Conservation (phyloP, 176 grass and related monocot species). For the Cenchrus americanus region DNA sequence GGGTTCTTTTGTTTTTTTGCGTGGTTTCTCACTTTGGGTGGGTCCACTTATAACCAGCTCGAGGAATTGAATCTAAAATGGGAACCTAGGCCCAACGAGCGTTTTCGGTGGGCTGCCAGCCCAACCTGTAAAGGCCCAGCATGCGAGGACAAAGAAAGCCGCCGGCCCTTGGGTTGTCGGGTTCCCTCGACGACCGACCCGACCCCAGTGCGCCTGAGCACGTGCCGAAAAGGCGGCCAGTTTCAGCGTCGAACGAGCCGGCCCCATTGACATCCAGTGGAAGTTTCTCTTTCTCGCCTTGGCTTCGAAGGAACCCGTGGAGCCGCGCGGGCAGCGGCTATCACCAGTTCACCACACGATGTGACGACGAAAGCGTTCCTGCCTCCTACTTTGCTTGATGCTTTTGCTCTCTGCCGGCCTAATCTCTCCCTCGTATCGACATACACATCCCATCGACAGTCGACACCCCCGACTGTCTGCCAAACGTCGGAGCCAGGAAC, state of each 20-base stretch:
- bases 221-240: not conserved
- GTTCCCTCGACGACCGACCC: too few relatives aligned
- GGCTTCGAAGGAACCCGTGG: conserved; percentile 13
- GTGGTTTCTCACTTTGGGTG: not conserved
- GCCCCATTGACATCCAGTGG: too few relatives aligned
- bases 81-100: not conserved
- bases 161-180: too few relatives aligned
- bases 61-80: not conserved
- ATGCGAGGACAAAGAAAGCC: not conserved
- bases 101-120: not conserved
- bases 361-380: not conserved
- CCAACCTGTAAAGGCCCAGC: not conserved
- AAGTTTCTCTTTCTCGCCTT: conserved; percentile 12
- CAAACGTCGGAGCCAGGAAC: not conserved
- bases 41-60: not conserved
- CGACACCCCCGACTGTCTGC: too few relatives aligned
- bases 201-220: not conserved
- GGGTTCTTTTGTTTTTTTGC: not conserved
- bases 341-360: not conserved
- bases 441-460: not conserved
- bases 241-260: not conserved
- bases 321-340: not conserved
- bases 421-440: not conserved
- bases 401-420: not conserved
- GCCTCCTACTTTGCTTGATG: conserved; percentile 5